These are phyloP conservation scores for Oryza australiensis DNA, from an alignment of 176 grass and related monocot genomes.

Conservation along the genomic window DNA sequence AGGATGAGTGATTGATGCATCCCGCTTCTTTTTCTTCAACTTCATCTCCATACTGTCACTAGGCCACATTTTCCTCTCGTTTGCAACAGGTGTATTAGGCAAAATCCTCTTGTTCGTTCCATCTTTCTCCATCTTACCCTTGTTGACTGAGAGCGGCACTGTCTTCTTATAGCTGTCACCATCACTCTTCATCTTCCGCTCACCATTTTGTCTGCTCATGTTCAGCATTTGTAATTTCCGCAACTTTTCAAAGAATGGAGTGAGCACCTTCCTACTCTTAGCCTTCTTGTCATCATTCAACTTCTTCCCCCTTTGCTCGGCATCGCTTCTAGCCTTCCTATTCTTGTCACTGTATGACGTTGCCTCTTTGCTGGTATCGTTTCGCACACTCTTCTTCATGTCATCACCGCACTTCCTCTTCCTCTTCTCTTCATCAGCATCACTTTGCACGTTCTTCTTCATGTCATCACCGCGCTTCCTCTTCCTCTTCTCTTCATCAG, in stretches of 20 bases:
- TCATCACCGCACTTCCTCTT: not conserved
- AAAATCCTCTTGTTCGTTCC: not conserved
- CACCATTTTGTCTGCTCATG: not conserved
- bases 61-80: slow-evolving; percentile 12
- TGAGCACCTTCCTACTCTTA: not conserved
- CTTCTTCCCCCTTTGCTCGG: not conserved
- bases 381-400: not conserved
- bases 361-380: not conserved
- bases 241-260: not conserved
- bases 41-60: not conserved
- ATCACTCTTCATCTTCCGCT: not conserved
- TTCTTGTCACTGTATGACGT: not conserved
- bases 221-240: not conserved
- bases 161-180: not conserved
- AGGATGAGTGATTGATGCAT: not conserved
- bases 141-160: not conserved
- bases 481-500: not conserved
- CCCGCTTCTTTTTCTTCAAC: not conserved
- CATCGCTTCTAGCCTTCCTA: not conserved
- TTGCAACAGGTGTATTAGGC: not conserved
- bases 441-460: not conserved
- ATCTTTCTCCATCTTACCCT: slow-evolving; percentile 4
- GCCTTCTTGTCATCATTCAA: not conserved
- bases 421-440: not conserved
- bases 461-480: not conserved